A percentile compares a stretch with the other conserved stretches of the same genome.
Conservation (phyloP, 2,329 filamentous ascomycete species). For the Penicillium sp. region DNA sequence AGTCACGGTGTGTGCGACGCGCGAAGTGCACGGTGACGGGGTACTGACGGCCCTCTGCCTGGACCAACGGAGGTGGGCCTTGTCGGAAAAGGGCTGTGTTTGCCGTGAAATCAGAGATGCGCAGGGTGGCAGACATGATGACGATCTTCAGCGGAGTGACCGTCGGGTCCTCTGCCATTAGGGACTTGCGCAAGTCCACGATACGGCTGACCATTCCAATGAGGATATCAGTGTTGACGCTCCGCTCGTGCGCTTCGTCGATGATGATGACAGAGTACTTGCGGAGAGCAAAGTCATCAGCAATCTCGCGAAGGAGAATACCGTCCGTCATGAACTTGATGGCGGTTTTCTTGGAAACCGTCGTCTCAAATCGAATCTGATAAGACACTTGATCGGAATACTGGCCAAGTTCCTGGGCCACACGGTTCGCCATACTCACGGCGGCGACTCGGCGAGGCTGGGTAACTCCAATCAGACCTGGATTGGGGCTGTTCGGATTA, state of each 20-base stretch:
- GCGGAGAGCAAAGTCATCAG: conserved; percentile 81
- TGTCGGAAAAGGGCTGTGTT: conserved; percentile 78
- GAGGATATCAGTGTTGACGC: conserved; percentile 96
- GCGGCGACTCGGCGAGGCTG: conserved; percentile 94
- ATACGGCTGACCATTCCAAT: conserved; percentile 96
- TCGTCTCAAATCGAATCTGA: conserved; percentile 93
- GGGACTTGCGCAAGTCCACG: conserved; percentile 77
- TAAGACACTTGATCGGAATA: conserved; percentile 81
- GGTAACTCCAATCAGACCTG: conserved; percentile 92
- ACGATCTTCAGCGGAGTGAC: conserved; percentile 85
- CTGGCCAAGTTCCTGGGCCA: conserved; percentile 80
- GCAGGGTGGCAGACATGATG: conserved; percentile 96
- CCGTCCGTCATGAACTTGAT: conserved; percentile 99
- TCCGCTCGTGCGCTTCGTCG: conserved; percentile 96
- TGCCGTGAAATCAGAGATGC: conserved; percentile 86
- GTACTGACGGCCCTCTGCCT: conserved; percentile 90
- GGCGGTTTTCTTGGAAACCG: conserved; percentile 75
- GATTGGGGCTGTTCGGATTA: conserved; percentile 73
- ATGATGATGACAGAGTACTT: conserved; percentile 95
- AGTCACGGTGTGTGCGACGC: conserved; percentile 80
- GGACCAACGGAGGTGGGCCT: conserved; percentile 76
- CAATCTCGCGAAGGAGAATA: conserved; percentile 87
- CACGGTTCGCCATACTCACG: conserved; percentile 94
- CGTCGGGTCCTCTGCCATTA: conserved; percentile 72
- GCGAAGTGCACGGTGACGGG: conserved; percentile 89